Evolutionary conservation across 768 basidiomycete genomes (phyloP).

Genomic region (Rhizopogon salebrosus): DNA sequence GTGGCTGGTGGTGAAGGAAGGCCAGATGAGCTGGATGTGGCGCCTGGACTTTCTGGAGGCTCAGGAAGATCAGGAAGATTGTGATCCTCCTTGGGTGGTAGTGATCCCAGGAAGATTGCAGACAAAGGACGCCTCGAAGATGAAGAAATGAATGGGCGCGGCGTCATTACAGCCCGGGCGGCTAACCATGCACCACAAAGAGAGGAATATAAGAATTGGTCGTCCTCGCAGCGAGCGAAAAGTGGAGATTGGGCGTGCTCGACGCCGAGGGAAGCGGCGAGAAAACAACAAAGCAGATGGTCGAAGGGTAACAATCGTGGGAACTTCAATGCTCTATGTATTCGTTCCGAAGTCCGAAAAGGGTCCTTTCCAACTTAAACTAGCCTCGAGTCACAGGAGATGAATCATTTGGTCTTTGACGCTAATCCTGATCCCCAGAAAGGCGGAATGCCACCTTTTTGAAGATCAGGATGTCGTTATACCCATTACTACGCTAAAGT

Average conservation of each 20-base stretch:
- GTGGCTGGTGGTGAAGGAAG: slow-evolving; percentile 82
- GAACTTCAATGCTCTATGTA: slow-evolving; percentile 19
- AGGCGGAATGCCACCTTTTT: not conserved
- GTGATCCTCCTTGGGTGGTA: slow-evolving; percentile 32
- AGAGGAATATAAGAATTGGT: slow-evolving; percentile 4
- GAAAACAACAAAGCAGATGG: slow-evolving; percentile 4
- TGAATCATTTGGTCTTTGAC: too few relatives aligned
- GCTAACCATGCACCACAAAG: slow-evolving; percentile 23
- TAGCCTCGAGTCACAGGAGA: too few relatives aligned
- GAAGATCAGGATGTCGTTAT: too few relatives aligned
- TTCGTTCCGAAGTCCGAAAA: slow-evolving; percentile 13
- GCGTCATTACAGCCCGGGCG: slow-evolving; percentile 38
- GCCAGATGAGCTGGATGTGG: slow-evolving; percentile 52
- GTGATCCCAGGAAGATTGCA: slow-evolving; percentile 51
- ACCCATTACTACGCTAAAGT: too few relatives aligned
- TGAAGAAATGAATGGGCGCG: slow-evolving; percentile 37
- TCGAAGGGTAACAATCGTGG: slow-evolving; percentile 20
- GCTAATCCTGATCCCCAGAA: not conserved
- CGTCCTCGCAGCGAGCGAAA: slow-evolving; percentile 20
- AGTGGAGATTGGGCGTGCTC: slow-evolving; percentile 16
- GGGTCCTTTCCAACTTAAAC: too few relatives aligned
- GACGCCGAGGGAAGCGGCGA: slow-evolving; percentile 7
- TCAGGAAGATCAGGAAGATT: slow-evolving; percentile 65
- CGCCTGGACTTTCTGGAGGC: slow-evolving; percentile 56
- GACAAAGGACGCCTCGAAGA: slow-evolving; percentile 52